Evolutionary conservation across 2,329 filamentous ascomycete genomes (phyloP).

Genomic region (Colletotrichum echinochloae): DNA sequence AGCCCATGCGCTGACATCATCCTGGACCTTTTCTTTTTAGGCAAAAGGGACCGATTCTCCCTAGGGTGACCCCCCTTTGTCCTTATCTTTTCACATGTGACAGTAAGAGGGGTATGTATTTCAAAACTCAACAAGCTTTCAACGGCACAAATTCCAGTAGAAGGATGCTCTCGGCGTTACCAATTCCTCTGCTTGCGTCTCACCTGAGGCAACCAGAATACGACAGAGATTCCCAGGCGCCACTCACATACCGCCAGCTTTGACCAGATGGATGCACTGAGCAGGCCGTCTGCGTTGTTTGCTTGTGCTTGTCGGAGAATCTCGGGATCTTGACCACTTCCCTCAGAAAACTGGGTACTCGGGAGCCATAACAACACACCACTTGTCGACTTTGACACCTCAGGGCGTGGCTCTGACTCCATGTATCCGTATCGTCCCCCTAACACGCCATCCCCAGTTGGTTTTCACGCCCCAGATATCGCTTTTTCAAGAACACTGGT

Average conservation of each 20-base stretch:
- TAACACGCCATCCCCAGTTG: slow-evolving; percentile 26
- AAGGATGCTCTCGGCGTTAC: slow-evolving; percentile 20
- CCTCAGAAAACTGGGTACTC: slow-evolving; percentile 33
- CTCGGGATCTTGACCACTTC: slow-evolving; percentile 31
- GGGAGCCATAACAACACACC: slow-evolving; percentile 24
- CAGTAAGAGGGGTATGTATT: slow-evolving; percentile 26
- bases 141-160: slow-evolving; percentile 17
- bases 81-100: slow-evolving; percentile 41
- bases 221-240: slow-evolving; percentile 24
- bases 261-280: slow-evolving; percentile 27
- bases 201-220: slow-evolving; percentile 24
- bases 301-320: slow-evolving; percentile 38
- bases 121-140: slow-evolving; percentile 23
- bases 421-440: slow-evolving; percentile 24
- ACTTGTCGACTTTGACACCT: slow-evolving; percentile 13
- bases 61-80: slow-evolving; percentile 26
- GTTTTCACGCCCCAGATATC: slow-evolving; percentile 29
- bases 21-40: slow-evolving; percentile 22
- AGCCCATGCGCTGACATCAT: slow-evolving; percentile 39
- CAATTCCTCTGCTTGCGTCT: slow-evolving; percentile 36
- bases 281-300: slow-evolving; percentile 22
- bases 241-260: slow-evolving; percentile 34
- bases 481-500: slow-evolving; percentile 35
- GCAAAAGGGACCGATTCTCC: slow-evolving; percentile 33
- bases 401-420: slow-evolving; percentile 28